Conservation (phyloP, 345 rosid species). For the Bretschneidera sinensis region DNA sequence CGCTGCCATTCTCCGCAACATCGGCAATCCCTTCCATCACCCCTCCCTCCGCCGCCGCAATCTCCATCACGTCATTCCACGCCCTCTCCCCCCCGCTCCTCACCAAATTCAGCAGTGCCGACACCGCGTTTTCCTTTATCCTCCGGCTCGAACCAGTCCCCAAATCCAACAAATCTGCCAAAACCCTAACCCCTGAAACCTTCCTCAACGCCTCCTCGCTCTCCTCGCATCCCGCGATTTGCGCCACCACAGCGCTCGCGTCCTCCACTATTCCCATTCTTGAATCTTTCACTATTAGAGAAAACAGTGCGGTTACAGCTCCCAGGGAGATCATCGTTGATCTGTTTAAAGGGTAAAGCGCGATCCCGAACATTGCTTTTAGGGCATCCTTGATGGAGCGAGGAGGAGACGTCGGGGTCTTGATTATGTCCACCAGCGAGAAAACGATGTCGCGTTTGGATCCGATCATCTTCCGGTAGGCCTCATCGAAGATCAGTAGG, state of each 20-base stretch:
- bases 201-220: slow-evolving; percentile 59
- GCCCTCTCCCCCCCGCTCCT: slow-evolving; percentile 51
- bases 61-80: slow-evolving; percentile 37
- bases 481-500: slow-evolving; percentile 67
- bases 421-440: slow-evolving; percentile 59
- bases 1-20: slow-evolving; percentile 54
- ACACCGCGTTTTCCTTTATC: slow-evolving; percentile 74
- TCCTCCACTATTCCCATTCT: slow-evolving; percentile 85
- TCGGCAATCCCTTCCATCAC: slow-evolving; percentile 55
- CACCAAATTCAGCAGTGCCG: slow-evolving; percentile 67
- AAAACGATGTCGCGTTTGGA: slow-evolving; percentile 80
- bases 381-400: slow-evolving; percentile 76
- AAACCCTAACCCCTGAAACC: slow-evolving; percentile 45
- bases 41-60: slow-evolving; percentile 31
- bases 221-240: slow-evolving; percentile 86
- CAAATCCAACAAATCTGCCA: slow-evolving; percentile 70
- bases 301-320: slow-evolving; percentile 54
- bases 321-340: slow-evolving; percentile 61
- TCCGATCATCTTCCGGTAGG: slow-evolving; percentile 80
- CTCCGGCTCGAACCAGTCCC: slow-evolving; percentile 62
- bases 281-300: slow-evolving; percentile 65
- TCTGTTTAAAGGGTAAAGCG: slow-evolving; percentile 65
- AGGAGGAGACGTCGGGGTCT: slow-evolving; percentile 48
- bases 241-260: slow-evolving; percentile 87
- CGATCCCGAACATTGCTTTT: slow-evolving; percentile 77